These are phyloP conservation scores for Xerocomus nothofagi DNA, from an alignment of 1,284 basidiomycete species.

Conservation along the genomic window DNA sequence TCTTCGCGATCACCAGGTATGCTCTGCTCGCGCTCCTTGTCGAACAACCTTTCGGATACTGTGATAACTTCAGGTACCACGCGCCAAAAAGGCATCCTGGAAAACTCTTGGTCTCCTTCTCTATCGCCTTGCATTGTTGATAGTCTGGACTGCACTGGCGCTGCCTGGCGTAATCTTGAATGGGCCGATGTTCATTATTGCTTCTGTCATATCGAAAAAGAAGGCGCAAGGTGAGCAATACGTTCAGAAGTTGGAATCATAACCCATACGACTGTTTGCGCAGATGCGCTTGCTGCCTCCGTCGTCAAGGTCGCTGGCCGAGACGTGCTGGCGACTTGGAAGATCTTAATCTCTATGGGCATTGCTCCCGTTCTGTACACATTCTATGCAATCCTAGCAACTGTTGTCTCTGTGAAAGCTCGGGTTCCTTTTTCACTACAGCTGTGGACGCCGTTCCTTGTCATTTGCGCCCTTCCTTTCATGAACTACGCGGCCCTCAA, in stretches of 20 bases:
- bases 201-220: conserved; percentile 83
- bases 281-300: conserved; percentile 96
- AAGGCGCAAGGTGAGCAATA: conserved; percentile 82
- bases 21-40: neutral
- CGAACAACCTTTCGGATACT: neutral
- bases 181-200: conserved; percentile 92
- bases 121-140: conserved; percentile 82
- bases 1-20: conserved; percentile 95
- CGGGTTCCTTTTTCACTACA: conserved; percentile 64
- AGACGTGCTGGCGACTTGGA: conserved; percentile 98
- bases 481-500: conserved; percentile 96
- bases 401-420: conserved; percentile 72
- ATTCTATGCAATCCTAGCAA: conserved; percentile 82
- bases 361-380: conserved; percentile 87
- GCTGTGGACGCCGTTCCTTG: conserved; percentile 79
- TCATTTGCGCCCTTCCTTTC: conserved; percentile 78
- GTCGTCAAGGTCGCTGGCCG: conserved; percentile 94
- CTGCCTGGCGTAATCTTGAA: conserved; percentile 96
- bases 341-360: conserved; percentile 93
- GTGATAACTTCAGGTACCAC: conserved; percentile 58
- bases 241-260: neutral
- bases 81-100: conserved; percentile 83
- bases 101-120: conserved; percentile 85
- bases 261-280: conserved; percentile 2
- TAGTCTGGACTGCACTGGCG: conserved; percentile 85